phyloP scores from a whole-genome alignment of 768 basidiomycete genomes.

The Trametes cubensis region DNA sequence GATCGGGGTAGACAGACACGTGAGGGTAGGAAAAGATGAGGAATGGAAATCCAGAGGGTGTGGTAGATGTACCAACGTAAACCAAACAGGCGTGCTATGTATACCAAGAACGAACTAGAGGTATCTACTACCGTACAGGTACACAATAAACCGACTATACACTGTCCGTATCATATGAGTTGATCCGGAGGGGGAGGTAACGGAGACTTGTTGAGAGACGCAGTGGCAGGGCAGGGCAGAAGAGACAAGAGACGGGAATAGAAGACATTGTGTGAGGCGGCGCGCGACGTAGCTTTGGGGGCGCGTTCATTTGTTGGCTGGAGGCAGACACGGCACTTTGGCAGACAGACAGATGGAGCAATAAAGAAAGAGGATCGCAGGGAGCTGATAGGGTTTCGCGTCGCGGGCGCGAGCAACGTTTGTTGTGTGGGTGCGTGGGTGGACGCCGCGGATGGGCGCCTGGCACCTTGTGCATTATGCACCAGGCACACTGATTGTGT shows the following conservation, averaged over 20 bases:
- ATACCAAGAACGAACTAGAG: slow-evolving; percentile 25
- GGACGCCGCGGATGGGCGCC: neutral
- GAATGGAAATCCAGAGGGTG: neutral
- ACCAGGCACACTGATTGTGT: neutral
- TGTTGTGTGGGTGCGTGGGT: neutral
- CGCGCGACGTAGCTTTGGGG: neutral
- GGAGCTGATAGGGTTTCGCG: neutral
- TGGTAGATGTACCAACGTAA: slow-evolving; percentile 1
- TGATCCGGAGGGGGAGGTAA: slow-evolving; percentile 12
- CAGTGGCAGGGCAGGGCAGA: neutral
- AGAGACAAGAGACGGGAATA: neutral
- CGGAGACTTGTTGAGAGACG: neutral
- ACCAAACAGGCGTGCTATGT: slow-evolving; percentile 21
- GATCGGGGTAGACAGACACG: neutral
- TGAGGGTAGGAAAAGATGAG: neutral
- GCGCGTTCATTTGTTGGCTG: neutral
- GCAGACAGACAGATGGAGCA: slow-evolving; percentile 1
- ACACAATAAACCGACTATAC: slow-evolving; percentile 27
- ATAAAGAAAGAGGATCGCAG: neutral
- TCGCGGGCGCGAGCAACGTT: slow-evolving; percentile 4
- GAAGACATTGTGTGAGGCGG: neutral
- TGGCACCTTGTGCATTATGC: neutral
- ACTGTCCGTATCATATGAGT: slow-evolving; percentile 22
- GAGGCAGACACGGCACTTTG: neutral
- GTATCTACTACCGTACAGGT: slow-evolving; percentile 26